Percentiles rank a stretch among this genome's conserved stretches.
Conservation (phyloP, 768 basidiomycete species). For the Rhizopogon rudus region DNA sequence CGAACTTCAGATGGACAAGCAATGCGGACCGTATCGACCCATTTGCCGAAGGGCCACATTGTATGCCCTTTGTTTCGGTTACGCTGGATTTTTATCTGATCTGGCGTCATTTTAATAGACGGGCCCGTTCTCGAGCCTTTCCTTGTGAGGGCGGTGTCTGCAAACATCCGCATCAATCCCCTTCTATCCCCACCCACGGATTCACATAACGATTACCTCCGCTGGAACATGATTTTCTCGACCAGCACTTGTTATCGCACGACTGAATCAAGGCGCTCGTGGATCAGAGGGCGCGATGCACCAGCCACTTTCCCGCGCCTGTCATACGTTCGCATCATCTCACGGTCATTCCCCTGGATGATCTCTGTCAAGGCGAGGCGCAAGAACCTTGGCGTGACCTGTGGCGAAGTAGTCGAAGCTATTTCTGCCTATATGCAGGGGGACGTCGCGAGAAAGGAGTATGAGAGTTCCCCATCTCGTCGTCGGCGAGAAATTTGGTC, state of each 20-base stretch:
- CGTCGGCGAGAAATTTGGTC: slow-evolving; percentile 40
- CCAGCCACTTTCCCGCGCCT: slow-evolving; percentile 66
- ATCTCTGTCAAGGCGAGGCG: slow-evolving; percentile 44
- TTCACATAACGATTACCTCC: slow-evolving; percentile 43
- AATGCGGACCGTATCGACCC: slow-evolving; percentile 28
- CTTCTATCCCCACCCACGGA: slow-evolving; percentile 47
- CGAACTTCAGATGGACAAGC: slow-evolving; percentile 24
- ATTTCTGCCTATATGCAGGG: slow-evolving; percentile 47
- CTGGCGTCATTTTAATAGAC: slow-evolving; percentile 33
- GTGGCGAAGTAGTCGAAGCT: slow-evolving; percentile 58
- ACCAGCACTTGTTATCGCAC: slow-evolving; percentile 59
- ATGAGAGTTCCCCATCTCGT: slow-evolving; percentile 31
- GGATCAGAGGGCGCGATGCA: slow-evolving; percentile 58
- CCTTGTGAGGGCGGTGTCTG: slow-evolving; percentile 44
- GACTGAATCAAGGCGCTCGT: slow-evolving; percentile 56
- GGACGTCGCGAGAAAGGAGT: slow-evolving; percentile 50
- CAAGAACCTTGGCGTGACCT: slow-evolving; percentile 52
- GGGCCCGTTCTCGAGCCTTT: slow-evolving; percentile 69
- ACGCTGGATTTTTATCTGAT: slow-evolving; percentile 7
- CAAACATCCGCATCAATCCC: slow-evolving; percentile 52
- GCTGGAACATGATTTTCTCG: slow-evolving; percentile 72
- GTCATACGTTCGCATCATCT: slow-evolving; percentile 46
- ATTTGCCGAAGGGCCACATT: slow-evolving; percentile 38
- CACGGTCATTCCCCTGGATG: slow-evolving; percentile 50
- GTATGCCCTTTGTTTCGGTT: slow-evolving; percentile 23